Conservation (phyloP, 2,329 filamentous ascomycete species). For the Aspergillus costaricaensis region DNA sequence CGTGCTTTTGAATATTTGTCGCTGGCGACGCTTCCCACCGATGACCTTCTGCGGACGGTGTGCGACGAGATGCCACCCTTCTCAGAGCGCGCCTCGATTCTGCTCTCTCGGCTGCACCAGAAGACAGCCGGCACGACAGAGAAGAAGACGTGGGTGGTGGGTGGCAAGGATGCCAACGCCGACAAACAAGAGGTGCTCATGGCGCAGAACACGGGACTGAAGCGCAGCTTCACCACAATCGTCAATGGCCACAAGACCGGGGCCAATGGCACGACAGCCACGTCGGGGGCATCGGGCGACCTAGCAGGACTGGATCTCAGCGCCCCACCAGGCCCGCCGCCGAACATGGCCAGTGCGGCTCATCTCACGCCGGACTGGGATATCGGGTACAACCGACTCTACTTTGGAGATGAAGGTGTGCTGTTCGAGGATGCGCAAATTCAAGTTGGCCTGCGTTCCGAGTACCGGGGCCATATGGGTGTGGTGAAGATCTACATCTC, state of each 20-base stretch:
- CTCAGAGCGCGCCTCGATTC: constrained; percentile 86
- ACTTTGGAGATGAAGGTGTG: constrained; percentile 79
- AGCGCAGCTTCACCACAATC: constrained; percentile 74
- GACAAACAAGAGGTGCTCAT: constrained; percentile 78
- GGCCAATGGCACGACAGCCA: constrained; percentile 37
- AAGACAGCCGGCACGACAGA: constrained; percentile 92
- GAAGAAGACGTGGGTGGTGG: constrained; percentile 96
- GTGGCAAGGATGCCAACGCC: constrained; percentile 88
- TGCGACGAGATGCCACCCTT: constrained; percentile 99
- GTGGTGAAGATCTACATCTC: constrained; percentile 94
- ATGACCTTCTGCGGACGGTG: constrained; percentile 88
- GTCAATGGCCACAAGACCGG: constrained; percentile 46
- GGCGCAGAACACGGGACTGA: constrained; percentile 77
- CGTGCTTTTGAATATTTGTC: constrained; percentile 92
- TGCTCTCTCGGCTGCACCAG: constrained; percentile 89
- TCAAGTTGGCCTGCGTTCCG: constrained; percentile 86
- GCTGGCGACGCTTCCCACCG: constrained; percentile 79
- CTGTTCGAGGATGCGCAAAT: constrained; percentile 94
- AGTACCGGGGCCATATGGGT: constrained; percentile 93
- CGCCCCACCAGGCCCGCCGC: constrained; percentile 59
- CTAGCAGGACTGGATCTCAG: constrained; percentile 81
- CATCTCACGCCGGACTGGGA: constrained; percentile 96
- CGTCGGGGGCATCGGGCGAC: constrained; percentile 60
- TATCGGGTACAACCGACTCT: constrained; percentile 77
- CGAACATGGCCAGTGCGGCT: constrained; percentile 87